Base-by-base conservation (phyloP, 495 filamentous ascomycete species). In the Mycothermus thermophilus region DNA sequence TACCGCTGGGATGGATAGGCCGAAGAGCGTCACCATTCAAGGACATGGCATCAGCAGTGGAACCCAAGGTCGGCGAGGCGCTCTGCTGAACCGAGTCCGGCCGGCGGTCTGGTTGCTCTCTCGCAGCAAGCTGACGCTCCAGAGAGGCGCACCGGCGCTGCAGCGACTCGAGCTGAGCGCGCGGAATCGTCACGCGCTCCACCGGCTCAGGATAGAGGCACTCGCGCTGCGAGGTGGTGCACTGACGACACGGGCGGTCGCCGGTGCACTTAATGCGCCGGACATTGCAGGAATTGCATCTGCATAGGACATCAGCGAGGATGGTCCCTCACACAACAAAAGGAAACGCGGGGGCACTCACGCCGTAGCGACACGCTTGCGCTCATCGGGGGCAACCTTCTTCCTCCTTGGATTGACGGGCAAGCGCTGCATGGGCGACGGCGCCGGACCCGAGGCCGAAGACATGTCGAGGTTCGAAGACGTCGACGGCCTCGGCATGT, bases 221-320 rank as follows among this genome's bases (percentile, higher is more conserved):
- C 2, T 44, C 36, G 22, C 57, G 46, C 30, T 43, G 33, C 8
- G 46, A 17, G 24, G 15, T 37, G 13, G 36, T 21, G 39, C 61
- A 63, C 34, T 57, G 52, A 7, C 30, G 20, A 39, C 60, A 64
- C 1, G 60, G 60, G 17, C 32, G 32, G 1, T 54, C 40, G 19
- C 60, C 60, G n/a, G 47, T 57, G 42, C 60, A 64, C 34, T 60
- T 64, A 41, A 59, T 57, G 32, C 59, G 58, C 11, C 54, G 51
- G 15, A 63, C 44, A 44, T 64, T 64, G 52, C 60, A 64, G 35
- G 43, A 46, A 39, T 64, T 63, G 48, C 60, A 64, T 13, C 60
- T 63, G 38, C 35, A 14, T 4, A n/a, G n/a, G n/a, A n/a, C n/a
- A n/a, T n/a, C n/a, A n/a, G n/a, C n/a, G n/a, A n/a, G n/a, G n/a